These are phyloP conservation scores for Hygrophoropsis aurantiaca DNA, from an alignment of 768 basidiomycete genomes.

Conservation along the genomic window DNA sequence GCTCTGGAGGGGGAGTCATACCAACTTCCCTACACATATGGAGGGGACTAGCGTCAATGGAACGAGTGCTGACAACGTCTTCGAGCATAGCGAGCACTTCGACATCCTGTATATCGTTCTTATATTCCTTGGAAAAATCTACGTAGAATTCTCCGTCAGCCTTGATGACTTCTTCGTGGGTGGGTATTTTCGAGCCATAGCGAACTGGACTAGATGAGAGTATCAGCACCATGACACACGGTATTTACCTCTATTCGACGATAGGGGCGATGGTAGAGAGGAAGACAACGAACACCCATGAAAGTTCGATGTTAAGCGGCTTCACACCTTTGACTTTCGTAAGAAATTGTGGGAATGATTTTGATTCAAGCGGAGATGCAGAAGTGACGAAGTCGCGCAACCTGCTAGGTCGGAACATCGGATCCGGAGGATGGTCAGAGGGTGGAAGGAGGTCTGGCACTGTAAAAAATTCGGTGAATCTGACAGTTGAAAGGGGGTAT, in stretches of 20 bases:
- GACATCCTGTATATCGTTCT: not conserved
- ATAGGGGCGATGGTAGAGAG: not conserved
- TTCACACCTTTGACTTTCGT: constrained; percentile 59
- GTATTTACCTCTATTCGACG: constrained; percentile 1
- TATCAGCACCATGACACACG: not conserved
- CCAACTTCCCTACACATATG: constrained; percentile 24
- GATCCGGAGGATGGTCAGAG: constrained; percentile 40
- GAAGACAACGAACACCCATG: constrained; percentile 58
- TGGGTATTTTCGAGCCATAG: constrained; percentile 18
- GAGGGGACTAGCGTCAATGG: constrained; percentile 6
- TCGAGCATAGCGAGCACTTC: not conserved
- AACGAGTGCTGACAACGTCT: not conserved
- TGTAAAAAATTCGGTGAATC: constrained; percentile 21
- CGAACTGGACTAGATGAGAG: constrained; percentile 39
- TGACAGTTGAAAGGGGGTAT: constrained; percentile 7
- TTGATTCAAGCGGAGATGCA: constrained; percentile 7
- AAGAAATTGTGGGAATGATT: constrained; percentile 27
- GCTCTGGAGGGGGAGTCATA: constrained; percentile 20
- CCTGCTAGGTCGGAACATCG: constrained; percentile 31
- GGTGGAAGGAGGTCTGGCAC: constrained; percentile 60
- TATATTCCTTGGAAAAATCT: constrained; percentile 14
- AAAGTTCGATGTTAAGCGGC: constrained; percentile 57
- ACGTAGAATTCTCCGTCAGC: constrained; percentile 10
- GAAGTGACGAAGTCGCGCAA: constrained; percentile 27
- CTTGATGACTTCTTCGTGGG: constrained; percentile 28